Evolutionary conservation across 805 yeast genomes (phyloP), one percentile per base, ranked within the genome.

Genomic region (Schwanniomyces sp.): DNA sequence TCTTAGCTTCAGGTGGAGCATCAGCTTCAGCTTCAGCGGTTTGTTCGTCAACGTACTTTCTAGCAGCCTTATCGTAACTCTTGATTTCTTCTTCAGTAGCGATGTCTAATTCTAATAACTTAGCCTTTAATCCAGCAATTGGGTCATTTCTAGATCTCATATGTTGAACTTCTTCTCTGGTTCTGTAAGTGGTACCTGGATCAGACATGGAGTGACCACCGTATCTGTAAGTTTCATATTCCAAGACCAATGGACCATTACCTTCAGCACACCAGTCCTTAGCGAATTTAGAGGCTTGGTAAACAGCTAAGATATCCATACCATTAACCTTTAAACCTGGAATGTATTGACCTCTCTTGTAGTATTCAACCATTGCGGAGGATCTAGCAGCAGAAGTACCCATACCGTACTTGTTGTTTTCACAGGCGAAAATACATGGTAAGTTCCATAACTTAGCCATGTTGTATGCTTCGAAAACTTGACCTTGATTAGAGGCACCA

Each of bases 131-230:
- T 59, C 98, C 98, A 48, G 96, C 91, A 71, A 94, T 90, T 61
- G 98, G 97, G 73, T 94, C 99, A 71, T 88, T 91, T 80, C 90
- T 88, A 39, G 98, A 90, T 81, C 99, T 88, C 97, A 94, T 91
- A 80, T 92, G 92, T 79, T 91, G 97, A 60, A 94, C 94, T 80
- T 94, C 99, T 78, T 94, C 99, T 81, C 99, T 91, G 68, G 99
- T 94, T 84, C 99, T 88, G 86, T 94, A 94, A 58, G 99, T 94
- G 72, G 99, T 94, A 82, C 99, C 99, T 65, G 99, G 99, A 77
- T 94, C 99, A 59, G 98, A 92, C 98, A 94, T 94, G 60, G 99
- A 94, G 84, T 94, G 99, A 73, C 99, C 99, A 80, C 98, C 98
- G 72, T 94, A 94, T 82, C 99, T 88, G 79, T 94, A 94, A 61